Evolutionary conservation across 2,329 filamentous ascomycete species (phyloP).

Genomic region (Cladosporium sp.): DNA sequence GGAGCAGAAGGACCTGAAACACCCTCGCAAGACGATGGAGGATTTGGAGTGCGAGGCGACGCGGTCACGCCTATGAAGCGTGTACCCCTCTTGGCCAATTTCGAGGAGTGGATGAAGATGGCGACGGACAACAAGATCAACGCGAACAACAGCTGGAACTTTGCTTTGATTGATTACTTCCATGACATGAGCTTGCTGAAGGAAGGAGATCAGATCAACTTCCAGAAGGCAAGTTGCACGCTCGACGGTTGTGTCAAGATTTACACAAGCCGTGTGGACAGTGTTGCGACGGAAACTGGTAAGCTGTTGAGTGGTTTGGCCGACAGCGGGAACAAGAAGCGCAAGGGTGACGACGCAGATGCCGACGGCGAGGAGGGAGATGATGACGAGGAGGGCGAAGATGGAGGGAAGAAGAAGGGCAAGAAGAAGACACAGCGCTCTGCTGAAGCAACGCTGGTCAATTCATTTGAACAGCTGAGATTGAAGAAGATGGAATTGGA

Average conservation of each 20-base stretch:
- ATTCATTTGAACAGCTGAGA: constrained; percentile 81
- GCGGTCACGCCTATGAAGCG: constrained; percentile 94
- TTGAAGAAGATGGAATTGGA: constrained; percentile 97
- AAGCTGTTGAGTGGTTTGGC: constrained; percentile 91
- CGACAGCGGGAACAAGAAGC: constrained; percentile 67
- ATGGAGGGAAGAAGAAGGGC: constrained; percentile 61
- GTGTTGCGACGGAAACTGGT: constrained; percentile 93
- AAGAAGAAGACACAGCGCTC: constrained; percentile 66
- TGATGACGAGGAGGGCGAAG: constrained; percentile 61
- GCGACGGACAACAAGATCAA: constrained; percentile 97
- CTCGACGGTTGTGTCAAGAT: constrained; percentile 98
- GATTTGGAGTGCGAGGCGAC: constrained; percentile 59
- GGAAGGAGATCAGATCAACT: constrained; percentile 95
- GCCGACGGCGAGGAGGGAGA: constrained; percentile 58
- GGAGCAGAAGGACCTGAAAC: constrained; percentile 45
- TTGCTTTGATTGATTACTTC: constrained; percentile 99
- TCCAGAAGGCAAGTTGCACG: constrained; percentile 96
- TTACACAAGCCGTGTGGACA: constrained; percentile 96
- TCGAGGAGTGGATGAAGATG: constrained; percentile 99
- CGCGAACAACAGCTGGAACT: constrained; percentile 97
- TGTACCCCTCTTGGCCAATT: constrained; percentile 92
- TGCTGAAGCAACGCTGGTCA: constrained; percentile 87
- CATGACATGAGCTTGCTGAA: constrained; percentile 97
- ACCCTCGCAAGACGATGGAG: constrained; percentile 53
- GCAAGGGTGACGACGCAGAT: constrained; percentile 38